Base-by-base conservation (phyloP, 225 moss, liverwort and hornwort genomes). In the Ulota crispa region DNA sequence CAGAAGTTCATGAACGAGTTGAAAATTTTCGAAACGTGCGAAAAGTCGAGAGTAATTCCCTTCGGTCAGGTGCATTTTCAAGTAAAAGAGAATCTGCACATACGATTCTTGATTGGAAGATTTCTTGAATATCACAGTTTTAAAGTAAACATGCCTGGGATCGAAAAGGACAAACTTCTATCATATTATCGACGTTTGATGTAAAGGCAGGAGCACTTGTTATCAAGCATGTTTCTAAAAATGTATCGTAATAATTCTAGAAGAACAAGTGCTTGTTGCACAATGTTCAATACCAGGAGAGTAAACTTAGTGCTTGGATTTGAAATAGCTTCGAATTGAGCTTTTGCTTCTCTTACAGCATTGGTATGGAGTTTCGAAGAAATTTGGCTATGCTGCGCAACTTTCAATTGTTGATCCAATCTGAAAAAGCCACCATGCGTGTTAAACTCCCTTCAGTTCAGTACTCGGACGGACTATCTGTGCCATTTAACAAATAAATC, bases 381-480 rank as follows among this genome's bases (percentile, higher is more conserved):
- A 47, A 50, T 18, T 18, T 50, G 50, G 5, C 50, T 50, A 50
- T 50, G 50, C 50, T 4, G 50, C 50, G 50, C 18, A 15, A 50
- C 50, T 50, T 5, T 50, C 50, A 18, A 5, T 50, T 18, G 5
- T 47, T 47, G 47, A 47, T 47, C 47, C 47, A 47, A 5, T 47
- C 47, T 47, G 47, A 47, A 47, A 47, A 62, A 64, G 39, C 43
- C 66, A 80, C 34, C 72, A 43, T 66, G 21, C 24, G 23, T 66
- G 61, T 26, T 73, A 62, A 80, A 65, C 64, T 66, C 59, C 61
- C 72, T 41, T 76, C 74, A 53, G 55, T 32, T 23, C 6, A 11
- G 24, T 42, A 62, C 42, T 68, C 74, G 54, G 70, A 70, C 21
- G 52, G 6, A 55, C 52, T 37, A 75, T 52, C 86, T 83, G 76